phyloP scores from a whole-genome alignment of 2,329 filamentous ascomycete genomes.

The Stagonosporopsis vannaccii region DNA sequence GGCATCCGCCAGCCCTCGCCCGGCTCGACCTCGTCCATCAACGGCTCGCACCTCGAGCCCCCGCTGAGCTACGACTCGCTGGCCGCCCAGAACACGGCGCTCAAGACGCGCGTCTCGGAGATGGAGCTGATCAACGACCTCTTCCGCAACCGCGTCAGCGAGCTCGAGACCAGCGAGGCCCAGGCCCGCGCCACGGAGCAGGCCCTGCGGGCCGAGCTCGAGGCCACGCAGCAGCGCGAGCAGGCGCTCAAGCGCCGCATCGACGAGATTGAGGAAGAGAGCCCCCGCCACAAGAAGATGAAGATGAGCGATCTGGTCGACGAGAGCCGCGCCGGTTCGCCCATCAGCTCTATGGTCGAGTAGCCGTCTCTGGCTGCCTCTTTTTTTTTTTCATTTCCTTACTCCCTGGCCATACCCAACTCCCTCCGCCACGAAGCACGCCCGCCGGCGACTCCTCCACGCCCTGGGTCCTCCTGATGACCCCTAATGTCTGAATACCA shows the following conservation, averaged over 20 bases:
- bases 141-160: slow-evolving; percentile 70
- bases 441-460: no score
- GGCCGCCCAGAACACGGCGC: slow-evolving; percentile 77
- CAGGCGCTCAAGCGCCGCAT: slow-evolving; percentile 82
- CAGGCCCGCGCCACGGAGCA: slow-evolving; percentile 65
- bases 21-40: slow-evolving; percentile 63
- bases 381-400: slow-evolving; percentile 2
- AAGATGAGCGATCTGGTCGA: slow-evolving; percentile 63
- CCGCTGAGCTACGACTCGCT: slow-evolving; percentile 83
- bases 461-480: slow-evolving; percentile 38
- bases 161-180: slow-evolving; percentile 79
- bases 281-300: slow-evolving; percentile 63
- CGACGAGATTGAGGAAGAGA: slow-evolving; percentile 65
- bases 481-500: slow-evolving; percentile 48
- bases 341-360: slow-evolving; percentile 42
- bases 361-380: slow-evolving; percentile 26
- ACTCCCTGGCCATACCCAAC: neutral
- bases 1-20: slow-evolving; percentile 61
- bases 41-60: slow-evolving; percentile 70
- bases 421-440: no score
- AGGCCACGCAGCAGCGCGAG: slow-evolving; percentile 79
- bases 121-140: slow-evolving; percentile 89
- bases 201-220: slow-evolving; percentile 66
- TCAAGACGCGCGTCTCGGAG: slow-evolving; percentile 96
- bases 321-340: slow-evolving; percentile 50